Evolutionary conservation across 73 alveolate genomes (phyloP).

Genomic region (Symbiodinium natans): DNA sequence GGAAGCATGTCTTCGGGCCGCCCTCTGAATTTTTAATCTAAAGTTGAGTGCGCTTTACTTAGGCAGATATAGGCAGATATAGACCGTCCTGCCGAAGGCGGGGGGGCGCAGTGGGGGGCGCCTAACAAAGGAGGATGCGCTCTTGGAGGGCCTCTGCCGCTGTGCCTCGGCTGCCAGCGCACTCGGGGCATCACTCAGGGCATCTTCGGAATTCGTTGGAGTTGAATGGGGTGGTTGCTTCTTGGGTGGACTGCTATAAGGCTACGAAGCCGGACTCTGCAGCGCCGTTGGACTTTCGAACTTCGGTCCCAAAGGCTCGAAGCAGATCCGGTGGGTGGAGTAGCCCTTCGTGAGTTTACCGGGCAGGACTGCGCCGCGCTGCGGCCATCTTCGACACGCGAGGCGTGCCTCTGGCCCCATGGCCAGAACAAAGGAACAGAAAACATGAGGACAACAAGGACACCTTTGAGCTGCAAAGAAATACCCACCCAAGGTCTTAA

Average conservation of each 20-base stretch:
- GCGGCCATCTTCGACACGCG: slow-evolving; percentile 90
- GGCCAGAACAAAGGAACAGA: background rate
- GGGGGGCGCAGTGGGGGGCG: background rate
- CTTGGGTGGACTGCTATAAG: too few relatives aligned
- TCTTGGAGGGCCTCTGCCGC: slow-evolving; percentile 54
- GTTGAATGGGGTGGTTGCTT: too few relatives aligned
- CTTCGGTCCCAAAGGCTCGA: slow-evolving; percentile 58
- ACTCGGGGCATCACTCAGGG: too few relatives aligned
- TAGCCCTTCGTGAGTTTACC: background rate
- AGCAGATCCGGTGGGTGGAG: background rate
- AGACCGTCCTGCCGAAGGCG: too few relatives aligned
- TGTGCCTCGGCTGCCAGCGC: background rate
- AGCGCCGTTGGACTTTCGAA: slow-evolving; percentile 78
- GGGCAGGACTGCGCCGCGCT: slow-evolving; percentile 66
- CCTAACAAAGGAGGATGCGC: slow-evolving; percentile 16
- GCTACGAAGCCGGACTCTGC: slow-evolving; percentile 60
- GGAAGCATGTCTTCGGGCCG: too few relatives aligned
- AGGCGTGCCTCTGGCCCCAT: slow-evolving; percentile 47
- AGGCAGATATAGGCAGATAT: background rate
- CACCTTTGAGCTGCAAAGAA: too few relatives aligned
- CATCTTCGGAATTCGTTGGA: too few relatives aligned
- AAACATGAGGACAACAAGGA: too few relatives aligned
- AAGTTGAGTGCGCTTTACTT: too few relatives aligned
- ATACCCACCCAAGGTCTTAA: background rate
- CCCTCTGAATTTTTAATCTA: too few relatives aligned